Evolutionary conservation across 768 basidiomycete genomes (phyloP).

Genomic region (Phaeotremella fagi): DNA sequence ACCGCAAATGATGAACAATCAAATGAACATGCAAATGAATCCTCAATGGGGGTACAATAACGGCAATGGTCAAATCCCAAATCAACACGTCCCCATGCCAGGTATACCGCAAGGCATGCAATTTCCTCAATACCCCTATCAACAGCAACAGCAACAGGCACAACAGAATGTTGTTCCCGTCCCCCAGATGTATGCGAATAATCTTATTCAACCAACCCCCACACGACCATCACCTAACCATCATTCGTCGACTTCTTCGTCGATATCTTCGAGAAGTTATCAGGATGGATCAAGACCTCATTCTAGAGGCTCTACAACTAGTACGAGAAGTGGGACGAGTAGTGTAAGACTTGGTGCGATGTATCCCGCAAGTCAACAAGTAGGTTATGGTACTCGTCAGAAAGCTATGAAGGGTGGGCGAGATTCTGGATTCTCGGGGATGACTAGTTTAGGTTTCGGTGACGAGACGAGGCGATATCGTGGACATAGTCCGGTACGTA

Average conservation of each 20-base stretch:
- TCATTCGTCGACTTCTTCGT: constrained; percentile 36
- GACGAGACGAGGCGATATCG: constrained; percentile 14
- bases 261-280: constrained; percentile 36
- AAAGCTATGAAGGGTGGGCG: constrained; percentile 23
- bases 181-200: not conserved
- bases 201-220: constrained; percentile 30
- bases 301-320: constrained; percentile 39
- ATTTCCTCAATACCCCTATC: constrained; percentile 16
- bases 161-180: constrained; percentile 1
- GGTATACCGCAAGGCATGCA: constrained; percentile 32
- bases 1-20: not conserved
- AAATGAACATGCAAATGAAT: not conserved
- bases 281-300: constrained; percentile 39
- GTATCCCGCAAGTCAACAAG: constrained; percentile 24
- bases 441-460: constrained; percentile 24
- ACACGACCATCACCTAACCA: constrained; percentile 24
- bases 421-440: constrained; percentile 19
- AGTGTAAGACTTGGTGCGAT: constrained; percentile 36
- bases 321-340: constrained; percentile 34
- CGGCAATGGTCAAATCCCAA: not conserved
- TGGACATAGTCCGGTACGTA: constrained; percentile 41
- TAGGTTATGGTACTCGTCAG: constrained; percentile 23
- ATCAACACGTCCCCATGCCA: constrained; percentile 15
- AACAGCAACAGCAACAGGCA: constrained; percentile 1
- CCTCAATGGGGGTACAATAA: not conserved